Base-by-base conservation (phyloP, 2,329 filamentous ascomycete species). In the Dactylellina sp. region DNA sequence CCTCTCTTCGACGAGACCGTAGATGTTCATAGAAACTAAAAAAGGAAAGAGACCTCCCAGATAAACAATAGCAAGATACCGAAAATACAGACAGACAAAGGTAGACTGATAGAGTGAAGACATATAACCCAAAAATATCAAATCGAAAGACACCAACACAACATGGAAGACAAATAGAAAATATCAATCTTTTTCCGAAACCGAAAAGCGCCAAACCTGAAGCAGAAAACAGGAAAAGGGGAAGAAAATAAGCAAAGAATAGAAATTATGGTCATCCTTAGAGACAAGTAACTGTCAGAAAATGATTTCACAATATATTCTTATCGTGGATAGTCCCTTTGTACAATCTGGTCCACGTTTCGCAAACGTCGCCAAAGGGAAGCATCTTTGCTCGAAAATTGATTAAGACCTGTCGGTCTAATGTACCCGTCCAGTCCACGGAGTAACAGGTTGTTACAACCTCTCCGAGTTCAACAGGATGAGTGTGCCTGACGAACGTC, bases 331-430 rank as follows among this genome's bases (percentile, higher is more conserved):
- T 20, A 25, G 66, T 71, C 3, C 66, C 66, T 35, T 71, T 71
- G 24, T 71, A 71, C 37, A 71, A 32, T 37, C 66, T 71, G 35
- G 59, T 60, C 66, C 66, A 71, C 4, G 66, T 71, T 50, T 71
- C 66, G 24, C 59, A 71, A 52, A 71, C 66, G 25, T 71, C 66
- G 18, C 66, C 66, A 20, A 52, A 71, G 3, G 66, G 66, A 2
- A 53, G 18, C 66, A 71, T 71, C 53, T 57, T 71, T 37, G 56
- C 47, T 9, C 66, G 49, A 49, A 71, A 71, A 18, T 59, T 57
- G 7, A 59, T 62, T 44, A 71, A 39, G 20, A 71, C 42, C n/a
- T 44, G 39, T 24, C 44, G 53, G 24, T 71, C 60, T 7, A 63
- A 9, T 18, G 4, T 44, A 24, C 59, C 60, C 9, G 52, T 57